Evolutionary conservation across 2,329 filamentous ascomycete species (phyloP).

Genomic region (Scedosporium dehoogii): DNA sequence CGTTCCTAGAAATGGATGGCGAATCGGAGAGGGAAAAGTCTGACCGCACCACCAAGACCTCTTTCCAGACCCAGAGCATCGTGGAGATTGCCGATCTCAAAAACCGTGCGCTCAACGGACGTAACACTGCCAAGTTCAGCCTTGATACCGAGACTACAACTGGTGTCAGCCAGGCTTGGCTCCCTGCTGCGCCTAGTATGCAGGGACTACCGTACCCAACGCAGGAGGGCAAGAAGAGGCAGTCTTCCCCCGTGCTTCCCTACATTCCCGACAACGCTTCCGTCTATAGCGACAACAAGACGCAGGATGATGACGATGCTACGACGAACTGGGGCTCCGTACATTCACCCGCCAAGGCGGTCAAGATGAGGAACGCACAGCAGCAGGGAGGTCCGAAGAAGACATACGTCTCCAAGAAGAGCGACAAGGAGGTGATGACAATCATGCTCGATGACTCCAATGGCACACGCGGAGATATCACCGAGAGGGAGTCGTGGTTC

Average conservation of each 20-base stretch:
- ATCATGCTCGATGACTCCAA: conserved; percentile 31
- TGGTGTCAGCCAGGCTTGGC: conserved; percentile 20
- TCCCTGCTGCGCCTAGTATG: conserved; percentile 21
- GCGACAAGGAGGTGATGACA: conserved; percentile 27
- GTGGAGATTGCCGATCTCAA: conserved; percentile 25
- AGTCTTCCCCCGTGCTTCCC: conserved; percentile 39
- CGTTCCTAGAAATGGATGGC: conserved; percentile 20
- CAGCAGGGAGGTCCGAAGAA: conserved; percentile 18
- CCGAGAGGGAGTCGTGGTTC: conserved; percentile 17
- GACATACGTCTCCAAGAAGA: conserved; percentile 25
- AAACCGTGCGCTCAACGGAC: conserved; percentile 4
- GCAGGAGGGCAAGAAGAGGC: conserved; percentile 26
- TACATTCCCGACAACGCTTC: conserved; percentile 22
- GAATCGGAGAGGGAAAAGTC: conserved; percentile 25
- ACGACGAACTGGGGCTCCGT: conserved; percentile 39
- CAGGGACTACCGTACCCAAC: conserved; percentile 5
- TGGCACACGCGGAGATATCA: neutral
- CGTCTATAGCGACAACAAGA: conserved; percentile 23
- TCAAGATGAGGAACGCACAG: conserved; percentile 23
- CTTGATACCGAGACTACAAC: conserved; percentile 15
- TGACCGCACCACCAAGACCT: conserved; percentile 25
- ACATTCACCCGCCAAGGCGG: conserved; percentile 35
- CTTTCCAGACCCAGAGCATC: conserved; percentile 28
- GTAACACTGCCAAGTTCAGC: conserved; percentile 20
- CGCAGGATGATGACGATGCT: conserved; percentile 31